Conservation (phyloP, 2,329 filamentous ascomycete species). For the Clonostachys rhizophaga region DNA sequence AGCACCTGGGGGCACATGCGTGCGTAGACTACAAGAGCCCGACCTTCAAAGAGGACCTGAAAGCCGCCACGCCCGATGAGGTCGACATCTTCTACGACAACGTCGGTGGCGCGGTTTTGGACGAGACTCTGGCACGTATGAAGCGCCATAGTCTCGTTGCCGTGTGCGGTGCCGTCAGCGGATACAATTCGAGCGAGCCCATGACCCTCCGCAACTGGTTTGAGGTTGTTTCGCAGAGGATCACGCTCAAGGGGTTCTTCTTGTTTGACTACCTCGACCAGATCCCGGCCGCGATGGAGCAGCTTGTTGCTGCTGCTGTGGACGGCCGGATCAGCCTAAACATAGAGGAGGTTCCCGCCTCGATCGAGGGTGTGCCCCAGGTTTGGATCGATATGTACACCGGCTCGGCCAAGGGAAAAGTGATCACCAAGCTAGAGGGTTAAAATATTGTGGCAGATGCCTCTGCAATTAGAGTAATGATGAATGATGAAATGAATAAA, state of each 20-base stretch:
- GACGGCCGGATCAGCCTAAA: constrained; percentile 16
- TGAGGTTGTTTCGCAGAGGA: constrained; percentile 16
- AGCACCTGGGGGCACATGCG: constrained; percentile 21
- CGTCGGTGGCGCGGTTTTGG: constrained; percentile 16
- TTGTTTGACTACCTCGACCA: constrained; percentile 21
- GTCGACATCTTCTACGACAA: constrained; percentile 21
- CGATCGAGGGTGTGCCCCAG: constrained; percentile 17
- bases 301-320: constrained; percentile 16
- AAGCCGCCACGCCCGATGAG: constrained; percentile 15
- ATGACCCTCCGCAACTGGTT: constrained; percentile 20
- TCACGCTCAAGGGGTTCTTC: constrained; percentile 17
- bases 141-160: constrained; percentile 15
- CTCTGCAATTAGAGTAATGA: no score
- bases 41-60: constrained; percentile 16
- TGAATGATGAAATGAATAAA: no score
- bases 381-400: constrained; percentile 18
- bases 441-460: neutral
- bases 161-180: constrained; percentile 16
- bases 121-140: constrained; percentile 17
- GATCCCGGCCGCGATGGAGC: constrained; percentile 13
- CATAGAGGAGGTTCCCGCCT: constrained; percentile 13
- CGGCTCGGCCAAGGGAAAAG: constrained; percentile 18
- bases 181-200: constrained; percentile 16
- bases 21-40: constrained; percentile 32
- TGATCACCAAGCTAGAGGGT: constrained; percentile 16